These are phyloP conservation scores for Paramyrothecium sp. DNA, from an alignment of 2,329 filamentous ascomycete species.

Conservation along the genomic window DNA sequence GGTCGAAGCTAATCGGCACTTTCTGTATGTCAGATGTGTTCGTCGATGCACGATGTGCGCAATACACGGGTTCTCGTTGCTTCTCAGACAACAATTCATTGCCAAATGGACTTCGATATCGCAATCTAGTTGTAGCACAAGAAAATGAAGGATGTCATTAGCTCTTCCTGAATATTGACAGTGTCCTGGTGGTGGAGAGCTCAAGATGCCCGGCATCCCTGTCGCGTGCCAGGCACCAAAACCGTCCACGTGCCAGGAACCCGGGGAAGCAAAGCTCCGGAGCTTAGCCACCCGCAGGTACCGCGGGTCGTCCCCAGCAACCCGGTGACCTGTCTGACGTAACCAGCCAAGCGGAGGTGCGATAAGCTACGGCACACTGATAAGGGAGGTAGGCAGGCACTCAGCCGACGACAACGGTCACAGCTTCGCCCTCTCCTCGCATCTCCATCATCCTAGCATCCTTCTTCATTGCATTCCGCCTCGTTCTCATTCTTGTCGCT, in stretches of 20 bases:
- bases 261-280: not conserved
- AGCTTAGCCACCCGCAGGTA: no score
- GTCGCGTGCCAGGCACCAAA: not conserved
- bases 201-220: no score
- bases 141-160: no score
- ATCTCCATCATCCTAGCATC: conserved; percentile 8
- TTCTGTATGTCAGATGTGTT: no score
- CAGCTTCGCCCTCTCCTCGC: conserved; percentile 7
- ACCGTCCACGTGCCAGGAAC: not conserved
- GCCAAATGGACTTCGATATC: no score
- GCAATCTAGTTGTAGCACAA: no score
- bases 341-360: not conserved
- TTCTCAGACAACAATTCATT: no score
- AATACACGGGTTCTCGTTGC: no score
- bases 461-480: not conserved
- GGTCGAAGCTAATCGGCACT: no score
- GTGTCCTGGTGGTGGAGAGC: no score
- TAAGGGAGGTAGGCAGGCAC: not conserved
- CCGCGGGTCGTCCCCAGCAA: not conserved
- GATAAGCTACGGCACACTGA: not conserved
- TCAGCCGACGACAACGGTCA: not conserved
- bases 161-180: no score
- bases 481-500: conserved; percentile 1
- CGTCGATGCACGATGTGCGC: no score
- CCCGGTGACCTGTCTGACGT: not conserved